Base-by-base conservation (phyloP, 768 basidiomycete genomes). In the Thelephora ganbajun region DNA sequence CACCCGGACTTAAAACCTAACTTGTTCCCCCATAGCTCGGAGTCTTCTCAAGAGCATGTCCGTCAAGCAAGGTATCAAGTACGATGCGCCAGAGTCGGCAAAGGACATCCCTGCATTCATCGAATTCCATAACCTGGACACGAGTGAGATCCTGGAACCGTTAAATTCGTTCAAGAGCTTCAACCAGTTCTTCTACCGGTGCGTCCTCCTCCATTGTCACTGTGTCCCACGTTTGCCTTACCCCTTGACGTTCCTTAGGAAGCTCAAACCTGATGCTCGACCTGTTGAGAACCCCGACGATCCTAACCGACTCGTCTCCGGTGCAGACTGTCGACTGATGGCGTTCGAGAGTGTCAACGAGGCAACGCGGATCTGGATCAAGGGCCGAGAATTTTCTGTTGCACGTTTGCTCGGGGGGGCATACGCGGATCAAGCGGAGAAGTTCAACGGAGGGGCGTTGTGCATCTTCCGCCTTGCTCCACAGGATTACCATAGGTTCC, bases 271-370 rank as follows among this genome's bases (percentile, higher is more conserved):
- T 0, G 73, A 69, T 9, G 89, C 88, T 0, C 76, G 94, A 2
- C 91, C 87, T 0, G 64, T 84, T 26, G 80, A 85, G 34, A 61
- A 65, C 7, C 83, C 80, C 0, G 73, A 83, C 1, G 78, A 99
- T 59, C 81, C 88, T 0, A 74, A 69, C 43, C 78, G 82, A 6
- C 69, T 94, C 11, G 87, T 97, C 48, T 84, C 82, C 49, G 80
- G 78, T n/a, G 96, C 93, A 1, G 94, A 99, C 67, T 97, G 88
- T 59, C 83, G 94, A n/a, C 73, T 96, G 51, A 92, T 97, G 83
- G 78, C 83, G 1, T 99, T 98, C 62, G 81, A 87, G 61, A 83
- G 79, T 0, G 81, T 96, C 6, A 68, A 65, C 43, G 86, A 89
- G 48, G 94, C 94, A 1, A 96, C 91, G 2, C 69, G 72, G 19